phyloP scores from a whole-genome alignment of 2,329 filamentous ascomycete genomes.

The Penicillium sp. region DNA sequence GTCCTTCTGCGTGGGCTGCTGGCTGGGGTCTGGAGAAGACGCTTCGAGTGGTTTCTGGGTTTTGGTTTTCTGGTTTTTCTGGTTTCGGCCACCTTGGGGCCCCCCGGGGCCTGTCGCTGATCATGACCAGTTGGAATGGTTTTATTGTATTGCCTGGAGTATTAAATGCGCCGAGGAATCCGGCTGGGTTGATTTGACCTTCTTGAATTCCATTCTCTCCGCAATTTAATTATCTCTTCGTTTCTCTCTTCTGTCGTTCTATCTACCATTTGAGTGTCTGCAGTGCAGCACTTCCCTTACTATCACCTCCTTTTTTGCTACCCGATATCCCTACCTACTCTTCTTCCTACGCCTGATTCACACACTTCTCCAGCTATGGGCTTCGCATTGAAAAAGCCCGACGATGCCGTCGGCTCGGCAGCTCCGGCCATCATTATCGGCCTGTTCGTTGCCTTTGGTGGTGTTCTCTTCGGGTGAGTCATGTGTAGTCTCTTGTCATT shows the following conservation, averaged over 20 bases:
- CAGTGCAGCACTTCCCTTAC: slow-evolving; percentile 6
- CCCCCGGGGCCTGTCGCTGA: neutral
- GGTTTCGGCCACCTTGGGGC: neutral
- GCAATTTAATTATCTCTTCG: neutral
- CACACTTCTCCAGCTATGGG: slow-evolving; percentile 36
- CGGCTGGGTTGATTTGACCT: neutral
- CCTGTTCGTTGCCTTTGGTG: slow-evolving; percentile 61
- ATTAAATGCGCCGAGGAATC: slow-evolving; percentile 4
- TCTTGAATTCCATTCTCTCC: neutral
- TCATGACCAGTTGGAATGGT: neutral
- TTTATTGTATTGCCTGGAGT: slow-evolving; percentile 8
- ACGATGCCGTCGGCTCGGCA: slow-evolving; percentile 49
- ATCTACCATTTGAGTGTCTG: slow-evolving; percentile 2
- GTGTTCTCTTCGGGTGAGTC: slow-evolving; percentile 58
- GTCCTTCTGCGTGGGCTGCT: neutral
- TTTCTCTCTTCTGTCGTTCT: slow-evolving; percentile 1
- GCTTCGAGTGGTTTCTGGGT: neutral
- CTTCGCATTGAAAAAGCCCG: slow-evolving; percentile 49
- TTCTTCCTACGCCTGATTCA: neutral
- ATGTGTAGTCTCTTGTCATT: neutral
- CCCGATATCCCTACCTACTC: neutral
- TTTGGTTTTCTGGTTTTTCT: neutral
- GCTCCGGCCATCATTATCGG: slow-evolving; percentile 57
- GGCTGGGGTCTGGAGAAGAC: slow-evolving; percentile 2
- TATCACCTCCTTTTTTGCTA: neutral